A percentile compares a stretch with the other conserved stretches of the same genome.
Evolutionary conservation across 192 early-diverging fungal species (phyloP).

Genomic region (Jimgerdemannia lactiflua): DNA sequence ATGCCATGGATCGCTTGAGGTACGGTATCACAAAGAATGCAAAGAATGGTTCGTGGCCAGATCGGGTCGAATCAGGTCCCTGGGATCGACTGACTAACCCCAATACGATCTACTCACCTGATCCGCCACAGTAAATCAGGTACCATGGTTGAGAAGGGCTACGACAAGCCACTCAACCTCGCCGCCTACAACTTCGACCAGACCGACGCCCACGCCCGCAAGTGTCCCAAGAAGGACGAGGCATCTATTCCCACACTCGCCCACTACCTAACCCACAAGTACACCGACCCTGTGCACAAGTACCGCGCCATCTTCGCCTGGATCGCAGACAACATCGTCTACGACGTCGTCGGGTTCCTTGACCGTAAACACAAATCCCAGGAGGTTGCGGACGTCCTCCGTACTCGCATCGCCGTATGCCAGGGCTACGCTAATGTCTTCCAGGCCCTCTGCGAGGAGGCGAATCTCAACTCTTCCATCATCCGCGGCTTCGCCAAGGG

Average conservation of each 20-base stretch:
- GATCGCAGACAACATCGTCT: conserved; percentile 50
- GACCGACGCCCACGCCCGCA: conserved; percentile 36
- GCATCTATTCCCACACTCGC: conserved; percentile 20
- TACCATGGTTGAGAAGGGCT: background rate
- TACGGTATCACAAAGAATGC: background rate
- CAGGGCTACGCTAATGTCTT: conserved; percentile 56
- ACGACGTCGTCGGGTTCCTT: conserved; percentile 43
- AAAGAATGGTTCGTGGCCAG: background rate
- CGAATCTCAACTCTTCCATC: conserved; percentile 40
- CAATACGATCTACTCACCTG: background rate
- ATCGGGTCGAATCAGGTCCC: background rate
- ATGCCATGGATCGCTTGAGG: background rate
- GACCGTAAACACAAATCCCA: conserved; percentile 7
- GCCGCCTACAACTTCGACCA: conserved; percentile 31
- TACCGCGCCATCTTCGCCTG: conserved; percentile 52
- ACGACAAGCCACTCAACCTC: background rate
- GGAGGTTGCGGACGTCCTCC: conserved; percentile 33
- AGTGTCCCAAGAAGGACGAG: conserved; percentile 21
- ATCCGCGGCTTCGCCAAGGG: conserved; percentile 45
- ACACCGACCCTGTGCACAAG: conserved; percentile 35
- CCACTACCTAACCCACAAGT: conserved; percentile 43
- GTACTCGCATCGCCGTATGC: conserved; percentile 42
- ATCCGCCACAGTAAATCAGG: background rate
- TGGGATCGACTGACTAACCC: background rate
- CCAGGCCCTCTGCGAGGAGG: conserved; percentile 44